Evolutionary conservation across 306 rosid species (phyloP).

Genomic region (Prunus armeniaca): DNA sequence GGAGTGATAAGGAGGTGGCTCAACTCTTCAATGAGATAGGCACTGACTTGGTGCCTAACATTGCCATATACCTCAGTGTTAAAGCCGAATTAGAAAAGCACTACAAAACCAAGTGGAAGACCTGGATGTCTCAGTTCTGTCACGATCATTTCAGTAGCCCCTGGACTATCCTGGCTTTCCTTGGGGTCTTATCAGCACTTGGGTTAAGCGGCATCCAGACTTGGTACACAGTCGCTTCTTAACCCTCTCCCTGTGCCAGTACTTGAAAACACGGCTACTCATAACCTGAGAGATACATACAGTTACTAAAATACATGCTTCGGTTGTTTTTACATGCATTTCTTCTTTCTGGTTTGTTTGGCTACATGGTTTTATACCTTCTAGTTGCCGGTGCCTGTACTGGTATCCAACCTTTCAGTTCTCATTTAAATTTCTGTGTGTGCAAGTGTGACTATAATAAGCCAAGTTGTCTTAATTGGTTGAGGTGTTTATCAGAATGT

Average conservation of each 20-base stretch:
- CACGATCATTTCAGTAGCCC: slow-evolving; percentile 30
- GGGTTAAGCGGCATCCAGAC: slow-evolving; percentile 8
- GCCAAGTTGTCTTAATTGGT: not conserved
- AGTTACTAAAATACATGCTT: not conserved
- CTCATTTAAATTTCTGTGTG: not conserved
- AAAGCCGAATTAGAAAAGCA: not conserved
- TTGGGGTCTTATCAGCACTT: not conserved
- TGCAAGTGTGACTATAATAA: not conserved
- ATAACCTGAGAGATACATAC: not conserved
- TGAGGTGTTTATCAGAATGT: not conserved
- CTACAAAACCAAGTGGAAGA: not conserved
- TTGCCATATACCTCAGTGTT: not conserved
- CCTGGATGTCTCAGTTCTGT: slow-evolving; percentile 20
- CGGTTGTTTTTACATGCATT: not conserved
- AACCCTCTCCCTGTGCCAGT: not conserved
- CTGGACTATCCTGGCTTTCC: slow-evolving; percentile 24
- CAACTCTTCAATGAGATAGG: slow-evolving; percentile 18
- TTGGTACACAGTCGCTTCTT: not conserved
- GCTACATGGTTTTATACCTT: not conserved
- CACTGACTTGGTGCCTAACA: slow-evolving; percentile 16
- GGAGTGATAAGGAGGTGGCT: slow-evolving; percentile 43
- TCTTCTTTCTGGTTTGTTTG: not conserved
- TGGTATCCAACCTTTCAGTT: not conserved
- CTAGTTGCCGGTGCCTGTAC: not conserved
- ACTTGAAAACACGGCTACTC: not conserved